Evolutionary conservation across 2,329 filamentous ascomycete species (phyloP), one percentile per base, ranked within the genome.

Genomic region (Talaromyces amestolkiae): DNA sequence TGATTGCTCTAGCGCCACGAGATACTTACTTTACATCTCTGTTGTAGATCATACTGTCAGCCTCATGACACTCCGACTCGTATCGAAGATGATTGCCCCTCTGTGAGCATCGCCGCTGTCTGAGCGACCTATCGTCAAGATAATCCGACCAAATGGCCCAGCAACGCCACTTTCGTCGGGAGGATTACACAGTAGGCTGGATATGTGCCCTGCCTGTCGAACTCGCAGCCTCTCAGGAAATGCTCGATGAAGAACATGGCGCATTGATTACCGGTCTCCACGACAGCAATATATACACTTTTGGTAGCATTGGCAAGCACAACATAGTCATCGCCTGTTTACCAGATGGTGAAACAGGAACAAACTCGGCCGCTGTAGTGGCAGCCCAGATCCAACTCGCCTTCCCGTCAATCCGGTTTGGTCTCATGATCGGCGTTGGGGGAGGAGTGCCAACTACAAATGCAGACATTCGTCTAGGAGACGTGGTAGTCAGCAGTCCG

Each of bases 401-500:
- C 7, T 61, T 61, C 35, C 45, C 45, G 3, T 22, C 17, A 10
- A 61, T 53, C 19, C 17, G 33, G 7, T 37, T 61, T 13, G 17
- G 59, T 5, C 31, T 61, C 8, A 51, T 61, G 59, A 33, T 53
- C 8, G 59, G 59, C 9, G 35, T 61, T 39, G 59, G 59, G 6
- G 59, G 59, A 39, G 59, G 59, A 15, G 59, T 61, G 0, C 59
- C 59, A 7, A 13, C 7, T 10, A 22, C 13, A 49, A 9, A 22
- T 2, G 8, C 17, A 11, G 59, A 53, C 15, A 53, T 61, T 13
- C 45, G 45, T 17, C 31, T 61, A 11, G 45, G 59, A 22, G 59
- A 61, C 7, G 47, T 61, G 2, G 45, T 61, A 17, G 45, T 61
- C 19, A 53, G 59, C 15, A 47, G 7, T 13, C 22, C 41, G 4